These are phyloP conservation scores for Fusarium pseudoanthophilum DNA, from an alignment of 2,329 filamentous ascomycete species.

Conservation along the genomic window DNA sequence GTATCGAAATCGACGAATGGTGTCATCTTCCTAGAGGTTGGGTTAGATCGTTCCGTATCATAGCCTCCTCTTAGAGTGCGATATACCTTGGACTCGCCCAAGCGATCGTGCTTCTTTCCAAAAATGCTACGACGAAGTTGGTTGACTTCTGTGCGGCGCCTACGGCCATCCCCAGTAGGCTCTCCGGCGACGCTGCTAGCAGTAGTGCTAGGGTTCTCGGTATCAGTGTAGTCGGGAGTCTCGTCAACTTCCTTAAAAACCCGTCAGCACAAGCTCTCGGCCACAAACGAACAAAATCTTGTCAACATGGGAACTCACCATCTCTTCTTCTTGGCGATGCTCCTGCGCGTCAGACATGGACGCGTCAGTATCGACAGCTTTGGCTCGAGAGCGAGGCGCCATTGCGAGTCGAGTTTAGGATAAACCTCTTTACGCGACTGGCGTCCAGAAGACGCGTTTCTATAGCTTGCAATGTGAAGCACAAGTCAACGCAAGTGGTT, in stretches of 20 bases:
- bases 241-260: conserved; percentile 67
- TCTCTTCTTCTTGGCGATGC: conserved; percentile 57
- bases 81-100: conserved; percentile 90
- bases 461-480: conserved; percentile 30
- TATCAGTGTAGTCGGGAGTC: conserved; percentile 73
- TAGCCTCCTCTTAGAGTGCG: background rate
- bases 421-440: conserved; percentile 65
- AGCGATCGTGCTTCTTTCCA: conserved; percentile 90
- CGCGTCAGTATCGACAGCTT: conserved; percentile 68
- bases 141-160: conserved; percentile 85
- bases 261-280: conserved; percentile 22
- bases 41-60: conserved; percentile 14
- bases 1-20: conserved; percentile 92
- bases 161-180: conserved; percentile 77
- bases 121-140: conserved; percentile 92
- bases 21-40: conserved; percentile 82
- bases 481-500: conserved; percentile 10
- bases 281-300: background rate
- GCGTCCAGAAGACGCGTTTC: conserved; percentile 58
- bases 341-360: conserved; percentile 71
- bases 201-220: conserved; percentile 74
- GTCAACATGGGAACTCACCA: conserved; percentile 53
- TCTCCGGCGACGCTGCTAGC: conserved; percentile 91
- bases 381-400: conserved; percentile 65
- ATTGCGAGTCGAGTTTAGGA: conserved; percentile 52